phyloP scores from a whole-genome alignment of 2,329 filamentous ascomycete species.

The Fusarium ambrosium region DNA sequence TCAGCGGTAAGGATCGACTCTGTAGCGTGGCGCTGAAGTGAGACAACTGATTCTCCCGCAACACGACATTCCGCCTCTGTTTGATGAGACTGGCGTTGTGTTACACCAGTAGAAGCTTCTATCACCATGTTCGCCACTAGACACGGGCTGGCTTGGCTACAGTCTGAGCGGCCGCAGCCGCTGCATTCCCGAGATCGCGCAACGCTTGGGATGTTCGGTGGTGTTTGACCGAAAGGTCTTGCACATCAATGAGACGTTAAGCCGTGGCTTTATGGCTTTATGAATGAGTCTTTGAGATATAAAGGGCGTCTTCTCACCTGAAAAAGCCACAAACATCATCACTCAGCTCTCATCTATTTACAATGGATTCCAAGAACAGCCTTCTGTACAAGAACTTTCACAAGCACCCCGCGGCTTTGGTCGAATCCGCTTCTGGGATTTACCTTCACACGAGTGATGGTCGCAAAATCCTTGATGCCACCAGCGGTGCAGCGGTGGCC shows the following conservation, averaged over 20 bases:
- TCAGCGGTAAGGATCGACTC: constrained; percentile 10
- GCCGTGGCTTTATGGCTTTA: not conserved
- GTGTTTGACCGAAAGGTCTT: not conserved
- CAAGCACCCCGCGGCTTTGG: constrained; percentile 38
- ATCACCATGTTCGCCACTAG: not conserved
- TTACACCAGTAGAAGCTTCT: not conserved
- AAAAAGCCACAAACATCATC: not conserved
- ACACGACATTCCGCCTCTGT: constrained; percentile 1
- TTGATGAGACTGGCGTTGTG: not conserved
- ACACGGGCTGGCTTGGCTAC: constrained; percentile 15
- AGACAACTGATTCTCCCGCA: constrained; percentile 10
- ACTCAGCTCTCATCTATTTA: not conserved
- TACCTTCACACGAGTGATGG: constrained; percentile 41
- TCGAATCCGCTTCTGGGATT: constrained; percentile 36
- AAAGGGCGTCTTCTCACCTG: not conserved
- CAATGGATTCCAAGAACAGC: constrained; percentile 40
- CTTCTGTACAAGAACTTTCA: constrained; percentile 45
- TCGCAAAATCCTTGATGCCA: constrained; percentile 41
- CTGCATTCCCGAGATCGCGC: not conserved
- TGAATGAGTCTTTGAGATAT: not conserved
- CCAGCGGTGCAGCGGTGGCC: constrained; percentile 42
- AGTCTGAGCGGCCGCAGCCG: not conserved
- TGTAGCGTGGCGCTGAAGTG: not conserved
- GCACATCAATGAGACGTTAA: not conserved
- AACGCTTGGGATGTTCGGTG: not conserved